Evolutionary conservation across 495 filamentous ascomycete genomes (phyloP).

Genomic region (Penicillium soppii): DNA sequence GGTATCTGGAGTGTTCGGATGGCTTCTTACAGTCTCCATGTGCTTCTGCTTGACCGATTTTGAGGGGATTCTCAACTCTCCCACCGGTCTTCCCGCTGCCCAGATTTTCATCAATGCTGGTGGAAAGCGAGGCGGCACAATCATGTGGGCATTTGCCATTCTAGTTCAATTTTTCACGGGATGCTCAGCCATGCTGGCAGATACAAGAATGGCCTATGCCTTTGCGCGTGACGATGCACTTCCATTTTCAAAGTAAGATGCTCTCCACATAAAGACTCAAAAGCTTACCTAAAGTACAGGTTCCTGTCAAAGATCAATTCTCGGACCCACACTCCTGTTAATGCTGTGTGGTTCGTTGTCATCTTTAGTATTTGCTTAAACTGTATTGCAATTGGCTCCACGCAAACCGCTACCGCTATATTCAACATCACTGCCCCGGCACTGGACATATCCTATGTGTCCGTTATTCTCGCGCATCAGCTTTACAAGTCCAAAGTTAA

Average conservation of each 20-base stretch:
- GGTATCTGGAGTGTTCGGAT: conserved; percentile 64
- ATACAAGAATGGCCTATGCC: conserved; percentile 71
- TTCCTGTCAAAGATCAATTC: conserved; percentile 59
- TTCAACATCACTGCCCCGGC: conserved; percentile 72
- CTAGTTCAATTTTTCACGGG: conserved; percentile 72
- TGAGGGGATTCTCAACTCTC: conserved; percentile 58
- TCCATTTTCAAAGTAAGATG: conserved; percentile 60
- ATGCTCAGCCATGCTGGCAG: conserved; percentile 67
- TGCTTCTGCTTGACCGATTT: conserved; percentile 68
- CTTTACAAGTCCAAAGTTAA: conserved; percentile 56
- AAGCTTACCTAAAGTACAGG: conserved; percentile 22
- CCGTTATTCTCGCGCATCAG: conserved; percentile 65
- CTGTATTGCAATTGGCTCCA: conserved; percentile 66
- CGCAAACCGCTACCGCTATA: conserved; percentile 66
- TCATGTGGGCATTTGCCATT: conserved; percentile 70
- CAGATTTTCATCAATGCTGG: conserved; percentile 72
- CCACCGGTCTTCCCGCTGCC: conserved; percentile 65
- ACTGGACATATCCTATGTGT: conserved; percentile 66
- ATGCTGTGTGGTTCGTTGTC: conserved; percentile 72
- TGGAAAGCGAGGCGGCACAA: conserved; percentile 56
- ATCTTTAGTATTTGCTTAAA: conserved; percentile 59
- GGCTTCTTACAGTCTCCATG: conserved; percentile 65
- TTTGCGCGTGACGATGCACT: conserved; percentile 70
- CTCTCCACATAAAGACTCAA: background rate
- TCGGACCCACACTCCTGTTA: conserved; percentile 62